Percentiles rank a stretch among this genome's conserved stretches.
Conservation (phyloP, 139 green algal species). For the Chlamydomonas eustigma region DNA sequence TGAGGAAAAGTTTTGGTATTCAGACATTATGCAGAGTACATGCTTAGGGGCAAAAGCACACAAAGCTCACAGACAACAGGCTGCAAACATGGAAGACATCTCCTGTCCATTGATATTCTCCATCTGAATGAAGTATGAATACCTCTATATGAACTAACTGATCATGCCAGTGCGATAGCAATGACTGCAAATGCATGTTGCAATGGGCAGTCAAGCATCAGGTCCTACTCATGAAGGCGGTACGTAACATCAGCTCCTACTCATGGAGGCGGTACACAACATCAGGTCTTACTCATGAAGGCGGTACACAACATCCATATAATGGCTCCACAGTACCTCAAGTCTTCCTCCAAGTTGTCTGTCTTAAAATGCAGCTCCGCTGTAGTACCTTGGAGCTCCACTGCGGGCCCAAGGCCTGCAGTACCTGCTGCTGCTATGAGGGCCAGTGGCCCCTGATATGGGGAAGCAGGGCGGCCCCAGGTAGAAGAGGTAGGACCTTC, state of each 20-base stretch:
- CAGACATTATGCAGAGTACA: background rate
- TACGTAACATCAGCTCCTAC: too few species aligned
- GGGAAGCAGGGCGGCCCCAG: background rate
- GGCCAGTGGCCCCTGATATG: background rate
- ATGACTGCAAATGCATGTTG: background rate
- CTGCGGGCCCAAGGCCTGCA: background rate
- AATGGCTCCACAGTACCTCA: background rate
- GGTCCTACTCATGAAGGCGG: too few species aligned
- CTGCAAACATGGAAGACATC: too few species aligned
- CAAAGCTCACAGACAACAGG: background rate
- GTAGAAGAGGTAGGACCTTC: background rate
- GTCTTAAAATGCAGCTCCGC: slow-evolving; percentile 11
- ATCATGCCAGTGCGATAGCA: too few species aligned
- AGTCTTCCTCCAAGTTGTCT: slow-evolving; percentile 5
- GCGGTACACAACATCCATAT: background rate
- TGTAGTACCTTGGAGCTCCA: background rate
- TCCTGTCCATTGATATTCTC: too few species aligned
- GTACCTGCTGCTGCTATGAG: background rate
- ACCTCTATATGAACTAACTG: too few species aligned
- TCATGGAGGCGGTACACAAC: too few species aligned
- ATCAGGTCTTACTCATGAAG: background rate
- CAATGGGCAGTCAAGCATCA: background rate
- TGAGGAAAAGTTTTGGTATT: background rate
- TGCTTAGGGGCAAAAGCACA: background rate
- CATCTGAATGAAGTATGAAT: too few species aligned